Evolutionary conservation across 1,284 basidiomycete species (phyloP).

Genomic region (Malassezia sympodialis): DNA sequence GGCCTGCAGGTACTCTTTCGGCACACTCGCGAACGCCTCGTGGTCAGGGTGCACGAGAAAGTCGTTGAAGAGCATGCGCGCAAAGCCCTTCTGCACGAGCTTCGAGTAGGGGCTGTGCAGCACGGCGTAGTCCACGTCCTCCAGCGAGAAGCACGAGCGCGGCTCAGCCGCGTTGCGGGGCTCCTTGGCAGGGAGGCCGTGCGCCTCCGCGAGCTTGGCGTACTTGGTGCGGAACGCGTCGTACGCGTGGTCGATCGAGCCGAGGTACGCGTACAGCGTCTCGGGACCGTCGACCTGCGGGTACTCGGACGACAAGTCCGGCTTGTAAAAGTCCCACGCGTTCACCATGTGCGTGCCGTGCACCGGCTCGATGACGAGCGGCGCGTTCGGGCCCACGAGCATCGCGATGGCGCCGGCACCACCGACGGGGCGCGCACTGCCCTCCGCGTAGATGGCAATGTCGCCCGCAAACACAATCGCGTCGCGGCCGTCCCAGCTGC

Average conservation of each 20-base stretch:
- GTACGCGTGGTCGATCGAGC: conserved; percentile 84
- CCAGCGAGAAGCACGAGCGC: conserved; percentile 50
- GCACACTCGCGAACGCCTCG: conserved; percentile 63
- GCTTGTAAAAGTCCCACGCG: conserved; percentile 58
- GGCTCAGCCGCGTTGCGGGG: conserved; percentile 5
- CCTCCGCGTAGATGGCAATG: conserved; percentile 96
- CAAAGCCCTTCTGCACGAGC: conserved; percentile 92
- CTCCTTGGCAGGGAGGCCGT: conserved; percentile 52
- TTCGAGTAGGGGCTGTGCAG: conserved; percentile 86
- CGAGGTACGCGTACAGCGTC: conserved; percentile 88
- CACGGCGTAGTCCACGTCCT: conserved; percentile 75
- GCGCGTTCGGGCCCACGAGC: conserved; percentile 90
- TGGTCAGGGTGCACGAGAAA: conserved; percentile 69
- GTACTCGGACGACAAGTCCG: conserved; percentile 58
- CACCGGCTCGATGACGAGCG: conserved; percentile 82
- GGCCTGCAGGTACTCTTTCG: conserved; percentile 57
- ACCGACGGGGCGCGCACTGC: conserved; percentile 84
- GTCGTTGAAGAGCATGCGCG: conserved; percentile 85
- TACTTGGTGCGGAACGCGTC: conserved; percentile 74
- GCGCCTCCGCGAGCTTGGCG: conserved; percentile 51
- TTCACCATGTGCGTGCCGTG: conserved; percentile 97
- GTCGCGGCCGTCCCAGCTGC: conserved; percentile 96
- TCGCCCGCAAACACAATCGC: conserved; percentile 95
- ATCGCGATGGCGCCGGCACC: conserved; percentile 92
- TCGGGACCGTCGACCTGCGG: conserved; percentile 95